These are phyloP conservation scores for Neophaeococcomyces aloes DNA, from an alignment of 2,329 filamentous ascomycete species.

Conservation along the genomic window DNA sequence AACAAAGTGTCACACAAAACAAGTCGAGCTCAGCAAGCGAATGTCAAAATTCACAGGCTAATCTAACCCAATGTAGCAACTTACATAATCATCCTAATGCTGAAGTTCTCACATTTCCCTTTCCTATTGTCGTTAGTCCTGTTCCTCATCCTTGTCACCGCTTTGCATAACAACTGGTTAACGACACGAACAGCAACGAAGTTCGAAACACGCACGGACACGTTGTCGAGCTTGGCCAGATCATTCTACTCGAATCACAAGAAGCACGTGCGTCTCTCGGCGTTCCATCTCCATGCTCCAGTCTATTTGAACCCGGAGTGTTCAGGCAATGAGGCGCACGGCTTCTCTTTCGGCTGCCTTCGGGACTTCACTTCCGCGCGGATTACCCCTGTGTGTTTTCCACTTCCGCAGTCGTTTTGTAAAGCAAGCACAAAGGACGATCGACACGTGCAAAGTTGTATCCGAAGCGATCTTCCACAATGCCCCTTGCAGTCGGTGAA, in stretches of 20 bases:
- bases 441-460: neutral
- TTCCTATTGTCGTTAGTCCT: too few species aligned
- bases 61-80: too few species aligned
- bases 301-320: neutral
- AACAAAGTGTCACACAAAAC: neutral
- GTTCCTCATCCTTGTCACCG: too few species aligned
- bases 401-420: neutral
- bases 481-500: conserved; percentile 1
- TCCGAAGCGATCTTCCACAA: neutral
- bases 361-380: neutral
- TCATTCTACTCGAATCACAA: neutral
- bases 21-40: neutral
- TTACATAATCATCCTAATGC: too few species aligned
- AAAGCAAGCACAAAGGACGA: neutral
- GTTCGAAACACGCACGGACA: neutral
- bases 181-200: neutral
- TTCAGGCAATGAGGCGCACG: neutral
- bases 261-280: neutral
- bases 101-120: too few species aligned
- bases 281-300: neutral
- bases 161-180: neutral
- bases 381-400: neutral
- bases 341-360: neutral
- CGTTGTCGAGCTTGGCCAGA: too few species aligned
- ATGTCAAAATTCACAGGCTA: too few species aligned